Evolutionary conservation across 768 basidiomycete species (phyloP).

Genomic region (Podaxis rugospora): DNA sequence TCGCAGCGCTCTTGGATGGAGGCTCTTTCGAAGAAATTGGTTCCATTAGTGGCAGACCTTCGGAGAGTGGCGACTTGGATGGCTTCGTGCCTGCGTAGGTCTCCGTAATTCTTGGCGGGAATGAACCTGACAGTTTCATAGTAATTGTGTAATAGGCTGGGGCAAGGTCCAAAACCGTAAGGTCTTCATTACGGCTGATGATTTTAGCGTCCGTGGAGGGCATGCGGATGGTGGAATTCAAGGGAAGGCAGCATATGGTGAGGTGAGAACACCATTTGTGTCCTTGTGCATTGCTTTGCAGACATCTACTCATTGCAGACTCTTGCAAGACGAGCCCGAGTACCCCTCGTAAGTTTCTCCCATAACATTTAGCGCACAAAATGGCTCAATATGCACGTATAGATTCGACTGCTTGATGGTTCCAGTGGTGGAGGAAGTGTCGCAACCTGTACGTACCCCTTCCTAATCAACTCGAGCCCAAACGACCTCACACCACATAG

Average conservation of each 20-base stretch:
- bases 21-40: conserved; percentile 32
- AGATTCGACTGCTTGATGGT: conserved; percentile 37
- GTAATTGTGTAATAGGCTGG: conserved; percentile 35
- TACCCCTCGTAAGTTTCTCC: conserved; percentile 27
- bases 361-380: not conserved
- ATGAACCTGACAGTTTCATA: conserved; percentile 10
- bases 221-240: conserved; percentile 39
- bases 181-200: conserved; percentile 36
- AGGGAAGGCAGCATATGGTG: conserved; percentile 34
- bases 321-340: conserved; percentile 28
- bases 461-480: not conserved
- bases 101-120: not conserved
- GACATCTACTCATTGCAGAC: conserved; percentile 17
- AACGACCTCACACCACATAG: conserved; percentile 13
- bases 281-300: not conserved
- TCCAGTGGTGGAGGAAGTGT: conserved; percentile 40
- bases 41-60: conserved; percentile 32
- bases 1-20: conserved; percentile 27
- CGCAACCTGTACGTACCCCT: conserved; percentile 30
- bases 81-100: conserved; percentile 34
- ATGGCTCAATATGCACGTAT: not conserved
- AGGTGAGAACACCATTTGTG: conserved; percentile 20
- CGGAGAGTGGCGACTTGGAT: conserved; percentile 22
- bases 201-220: conserved; percentile 38
- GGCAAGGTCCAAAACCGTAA: conserved; percentile 28